Percentiles rank a stretch among this genome's conserved stretches.
These are phyloP conservation scores for Westerdykella sp. DNA, from an alignment of 2,329 filamentous ascomycete species.

Conservation along the genomic window DNA sequence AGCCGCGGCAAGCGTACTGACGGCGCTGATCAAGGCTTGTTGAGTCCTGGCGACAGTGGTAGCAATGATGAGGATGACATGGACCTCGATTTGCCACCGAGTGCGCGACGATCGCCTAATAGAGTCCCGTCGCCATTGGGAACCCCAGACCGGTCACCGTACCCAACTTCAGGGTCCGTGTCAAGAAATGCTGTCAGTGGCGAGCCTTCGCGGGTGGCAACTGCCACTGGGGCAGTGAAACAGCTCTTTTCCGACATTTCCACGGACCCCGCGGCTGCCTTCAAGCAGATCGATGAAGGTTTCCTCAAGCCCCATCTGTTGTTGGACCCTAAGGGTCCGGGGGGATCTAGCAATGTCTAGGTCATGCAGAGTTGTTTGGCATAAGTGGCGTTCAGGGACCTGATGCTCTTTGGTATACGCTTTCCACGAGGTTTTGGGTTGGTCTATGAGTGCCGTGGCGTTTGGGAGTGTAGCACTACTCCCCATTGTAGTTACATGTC, in stretches of 20 bases:
- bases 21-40: constrained; percentile 49
- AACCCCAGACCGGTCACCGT: constrained; percentile 20
- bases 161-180: constrained; percentile 37
- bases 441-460: too few species aligned
- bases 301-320: constrained; percentile 90
- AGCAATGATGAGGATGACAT: constrained; percentile 48
- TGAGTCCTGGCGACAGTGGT: constrained; percentile 44
- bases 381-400: constrained; percentile 15
- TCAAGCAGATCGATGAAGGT: constrained; percentile 88
- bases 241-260: constrained; percentile 70
- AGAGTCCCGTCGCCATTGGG: constrained; percentile 27
- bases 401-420: not conserved
- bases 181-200: constrained; percentile 12
- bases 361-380: constrained; percentile 3
- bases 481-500: not conserved
- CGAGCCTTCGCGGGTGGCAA: constrained; percentile 43
- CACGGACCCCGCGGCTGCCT: constrained; percentile 84
- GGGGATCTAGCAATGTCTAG: constrained; percentile 32
- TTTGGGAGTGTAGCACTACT: not conserved
- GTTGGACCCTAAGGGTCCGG: constrained; percentile 55
- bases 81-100: constrained; percentile 57
- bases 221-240: constrained; percentile 68
- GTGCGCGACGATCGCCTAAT: constrained; percentile 44
- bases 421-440: not conserved
- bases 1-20: constrained; percentile 44